Evolutionary conservation across 2,329 filamentous ascomycete species (phyloP).

Genomic region (Penicillium digitatum): DNA sequence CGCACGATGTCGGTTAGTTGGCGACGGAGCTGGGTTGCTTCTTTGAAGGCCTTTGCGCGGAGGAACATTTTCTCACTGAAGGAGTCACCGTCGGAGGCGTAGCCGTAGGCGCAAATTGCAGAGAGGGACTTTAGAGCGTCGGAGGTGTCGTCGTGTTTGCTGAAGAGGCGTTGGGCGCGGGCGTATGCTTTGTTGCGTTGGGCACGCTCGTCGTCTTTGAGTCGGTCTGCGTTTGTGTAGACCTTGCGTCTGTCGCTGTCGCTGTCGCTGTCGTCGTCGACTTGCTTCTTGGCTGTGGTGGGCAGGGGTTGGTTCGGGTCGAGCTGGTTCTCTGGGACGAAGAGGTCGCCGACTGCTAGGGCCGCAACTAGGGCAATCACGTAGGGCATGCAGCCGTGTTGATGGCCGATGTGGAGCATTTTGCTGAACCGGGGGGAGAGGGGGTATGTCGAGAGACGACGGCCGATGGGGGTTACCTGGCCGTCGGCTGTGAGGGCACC

Average conservation of each 20-base stretch:
- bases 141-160: conserved; percentile 72
- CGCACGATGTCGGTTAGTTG: conserved; percentile 81
- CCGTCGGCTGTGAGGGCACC: conserved; percentile 70
- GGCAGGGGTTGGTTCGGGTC: conserved; percentile 47
- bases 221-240: conserved; percentile 61
- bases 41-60: conserved; percentile 78
- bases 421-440: conserved; percentile 85
- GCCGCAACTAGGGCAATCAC: conserved; percentile 85
- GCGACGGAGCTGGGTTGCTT: conserved; percentile 74
- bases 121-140: conserved; percentile 90
- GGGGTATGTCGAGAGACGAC: conserved; percentile 81
- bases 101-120: conserved; percentile 80
- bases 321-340: conserved; percentile 75
- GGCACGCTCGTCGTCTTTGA: conserved; percentile 67
- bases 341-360: conserved; percentile 82
- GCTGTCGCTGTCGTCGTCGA: conserved; percentile 40
- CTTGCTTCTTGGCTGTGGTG: conserved; percentile 28
- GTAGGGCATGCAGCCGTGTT: conserved; percentile 76
- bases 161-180: conserved; percentile 71
- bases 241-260: conserved; percentile 40
- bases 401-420: conserved; percentile 82
- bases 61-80: conserved; percentile 86
- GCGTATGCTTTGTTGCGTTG: conserved; percentile 63
- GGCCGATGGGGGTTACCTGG: conserved; percentile 73
- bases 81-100: conserved; percentile 59